phyloP scores from a whole-genome alignment of 352 stramenopile species.

The Phytophthora hibernalis region DNA sequence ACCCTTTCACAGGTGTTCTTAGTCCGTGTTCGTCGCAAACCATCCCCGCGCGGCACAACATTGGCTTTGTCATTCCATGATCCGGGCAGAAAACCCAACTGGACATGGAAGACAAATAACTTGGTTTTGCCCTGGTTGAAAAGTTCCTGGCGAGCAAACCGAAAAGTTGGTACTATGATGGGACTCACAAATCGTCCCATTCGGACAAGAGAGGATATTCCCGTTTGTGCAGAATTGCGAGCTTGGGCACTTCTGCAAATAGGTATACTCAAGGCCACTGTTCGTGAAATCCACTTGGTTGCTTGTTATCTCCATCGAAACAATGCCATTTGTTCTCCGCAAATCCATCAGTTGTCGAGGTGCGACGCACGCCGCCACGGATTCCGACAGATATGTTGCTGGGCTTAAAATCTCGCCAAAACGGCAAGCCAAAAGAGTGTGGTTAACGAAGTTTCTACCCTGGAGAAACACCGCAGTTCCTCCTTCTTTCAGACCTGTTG shows the following conservation, averaged over 20 bases:
- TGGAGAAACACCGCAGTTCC: conserved; percentile 91
- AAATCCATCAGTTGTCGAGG: conserved; percentile 70
- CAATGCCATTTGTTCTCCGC: conserved; percentile 45
- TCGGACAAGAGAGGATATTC: conserved; percentile 80
- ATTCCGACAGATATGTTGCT: conserved; percentile 84
- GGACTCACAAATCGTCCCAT: conserved; percentile 82
- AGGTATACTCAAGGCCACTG: conserved; percentile 76
- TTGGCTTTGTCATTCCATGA: conserved; percentile 87
- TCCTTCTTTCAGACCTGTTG: conserved; percentile 73
- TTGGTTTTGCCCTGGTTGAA: conserved; percentile 92
- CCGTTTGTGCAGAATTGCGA: conserved; percentile 68
- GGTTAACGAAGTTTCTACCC: conserved; percentile 95
- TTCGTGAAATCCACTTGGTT: conserved; percentile 90
- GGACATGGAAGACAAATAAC: conserved; percentile 90
- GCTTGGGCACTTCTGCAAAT: conserved; percentile 65
- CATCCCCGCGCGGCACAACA: conserved; percentile 92
- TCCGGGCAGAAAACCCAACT: conserved; percentile 96
- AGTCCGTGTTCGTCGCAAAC: conserved; percentile 94
- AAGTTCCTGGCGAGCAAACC: conserved; percentile 92
- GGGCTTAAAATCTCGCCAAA: conserved; percentile 79
- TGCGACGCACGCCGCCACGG: conserved; percentile 79
- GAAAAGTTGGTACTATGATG: conserved; percentile 91
- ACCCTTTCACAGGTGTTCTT: conserved; percentile 75
- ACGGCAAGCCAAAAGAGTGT: conserved; percentile 84
- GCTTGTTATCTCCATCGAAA: conserved; percentile 83